Evolutionary conservation across 768 basidiomycete genomes (phyloP).

Genomic region (Grammothele lineata): DNA sequence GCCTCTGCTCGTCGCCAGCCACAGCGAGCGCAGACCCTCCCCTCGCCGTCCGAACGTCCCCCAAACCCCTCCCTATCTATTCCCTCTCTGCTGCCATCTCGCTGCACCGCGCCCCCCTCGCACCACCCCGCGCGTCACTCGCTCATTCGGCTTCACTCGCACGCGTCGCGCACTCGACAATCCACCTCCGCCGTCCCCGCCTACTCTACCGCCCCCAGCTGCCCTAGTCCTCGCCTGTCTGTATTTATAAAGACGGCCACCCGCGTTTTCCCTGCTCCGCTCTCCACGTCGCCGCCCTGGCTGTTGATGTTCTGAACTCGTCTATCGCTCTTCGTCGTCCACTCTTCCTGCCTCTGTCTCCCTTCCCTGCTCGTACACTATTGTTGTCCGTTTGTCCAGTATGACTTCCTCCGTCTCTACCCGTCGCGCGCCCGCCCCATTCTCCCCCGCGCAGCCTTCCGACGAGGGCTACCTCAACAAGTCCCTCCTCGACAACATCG

Average conservation of each 20-base stretch:
- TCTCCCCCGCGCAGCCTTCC: slow-evolving; percentile 25
- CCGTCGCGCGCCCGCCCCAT: slow-evolving; percentile 24
- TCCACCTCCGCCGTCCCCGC: slow-evolving; percentile 25
- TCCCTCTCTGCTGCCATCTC: slow-evolving; percentile 18
- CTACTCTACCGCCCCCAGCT: slow-evolving; percentile 26
- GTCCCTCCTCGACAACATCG: slow-evolving; percentile 76
- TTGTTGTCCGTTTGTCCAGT: slow-evolving; percentile 23
- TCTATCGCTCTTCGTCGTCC: slow-evolving; percentile 18
- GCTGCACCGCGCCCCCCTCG: slow-evolving; percentile 21
- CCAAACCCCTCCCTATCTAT: slow-evolving; percentile 32
- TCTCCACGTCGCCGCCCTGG: slow-evolving; percentile 29
- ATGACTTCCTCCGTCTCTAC: slow-evolving; percentile 31
- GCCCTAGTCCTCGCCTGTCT: slow-evolving; percentile 31
- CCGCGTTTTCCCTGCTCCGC: slow-evolving; percentile 32
- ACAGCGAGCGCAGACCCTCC: slow-evolving; percentile 39
- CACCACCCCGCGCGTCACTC: slow-evolving; percentile 11
- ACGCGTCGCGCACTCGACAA: slow-evolving; percentile 36
- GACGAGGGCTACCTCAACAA: slow-evolving; percentile 88
- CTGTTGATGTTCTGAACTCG: slow-evolving; percentile 41
- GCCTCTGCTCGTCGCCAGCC: slow-evolving; percentile 38
- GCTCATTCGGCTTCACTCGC: slow-evolving; percentile 24
- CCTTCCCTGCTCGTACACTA: slow-evolving; percentile 18
- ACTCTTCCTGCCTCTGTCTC: slow-evolving; percentile 10
- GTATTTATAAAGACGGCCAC: slow-evolving; percentile 41
- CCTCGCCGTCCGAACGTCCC: slow-evolving; percentile 37